Evolutionary conservation across 805 yeast genomes (phyloP).

Genomic region (Geotrichum ghanense): DNA sequence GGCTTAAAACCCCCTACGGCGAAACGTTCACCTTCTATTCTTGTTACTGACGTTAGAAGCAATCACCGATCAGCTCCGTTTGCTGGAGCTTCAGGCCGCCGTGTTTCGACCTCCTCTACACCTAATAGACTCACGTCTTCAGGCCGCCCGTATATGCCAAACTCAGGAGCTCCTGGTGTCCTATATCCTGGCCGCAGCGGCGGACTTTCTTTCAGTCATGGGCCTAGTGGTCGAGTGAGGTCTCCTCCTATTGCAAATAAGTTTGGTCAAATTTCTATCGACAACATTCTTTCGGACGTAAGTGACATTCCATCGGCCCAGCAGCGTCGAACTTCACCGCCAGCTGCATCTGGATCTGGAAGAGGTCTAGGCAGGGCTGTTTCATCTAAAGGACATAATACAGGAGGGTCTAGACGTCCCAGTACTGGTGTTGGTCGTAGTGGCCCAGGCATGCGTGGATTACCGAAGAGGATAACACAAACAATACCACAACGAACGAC

Average conservation of each 20-base stretch:
- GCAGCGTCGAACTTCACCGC: constrained; percentile 29
- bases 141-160: too few relatives aligned
- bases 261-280: constrained; percentile 72
- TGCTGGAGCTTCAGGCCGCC: constrained; percentile 19
- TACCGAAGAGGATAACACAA: constrained; percentile 14
- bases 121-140: too few relatives aligned
- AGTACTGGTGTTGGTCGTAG: background rate
- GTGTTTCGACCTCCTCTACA: background rate
- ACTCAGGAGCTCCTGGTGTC: background rate
- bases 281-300: constrained; percentile 61
- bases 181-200: background rate
- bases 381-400: too few relatives aligned
- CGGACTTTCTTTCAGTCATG: background rate
- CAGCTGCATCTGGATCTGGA: constrained; percentile 15
- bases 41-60: constrained; percentile 80
- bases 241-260: constrained; percentile 21
- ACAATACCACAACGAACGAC: constrained; percentile 48
- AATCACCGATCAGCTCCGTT: constrained; percentile 30
- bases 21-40: constrained; percentile 82
- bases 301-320: constrained; percentile 85
- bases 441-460: background rate
- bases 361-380: constrained; percentile 1
- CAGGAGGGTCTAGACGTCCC: too few relatives aligned
- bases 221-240: background rate
- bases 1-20: constrained; percentile 40